These are phyloP conservation scores for Calocera cornea DNA, from an alignment of 768 basidiomycete genomes.

Conservation along the genomic window DNA sequence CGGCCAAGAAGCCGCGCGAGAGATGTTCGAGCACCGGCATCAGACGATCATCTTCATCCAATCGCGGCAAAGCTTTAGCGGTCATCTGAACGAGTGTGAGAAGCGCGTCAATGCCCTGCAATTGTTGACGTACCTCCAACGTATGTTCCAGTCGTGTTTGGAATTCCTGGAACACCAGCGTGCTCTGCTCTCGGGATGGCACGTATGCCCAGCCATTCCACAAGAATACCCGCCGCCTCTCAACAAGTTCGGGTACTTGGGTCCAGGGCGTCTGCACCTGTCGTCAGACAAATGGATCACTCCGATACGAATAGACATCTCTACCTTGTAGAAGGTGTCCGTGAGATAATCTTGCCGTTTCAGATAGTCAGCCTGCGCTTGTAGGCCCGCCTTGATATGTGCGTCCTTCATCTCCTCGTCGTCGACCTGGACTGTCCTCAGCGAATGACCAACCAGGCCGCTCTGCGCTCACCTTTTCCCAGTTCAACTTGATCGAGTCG, in stretches of 20 bases:
- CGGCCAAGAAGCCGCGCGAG: conserved; percentile 85
- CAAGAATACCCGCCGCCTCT: conserved; percentile 63
- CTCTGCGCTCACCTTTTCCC: conserved; percentile 20
- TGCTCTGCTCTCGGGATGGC: conserved; percentile 57
- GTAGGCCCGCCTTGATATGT: conserved; percentile 22
- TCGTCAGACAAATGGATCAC: not conserved
- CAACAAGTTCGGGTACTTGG: conserved; percentile 83
- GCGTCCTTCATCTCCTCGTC: conserved; percentile 37
- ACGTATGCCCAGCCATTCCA: conserved; percentile 82
- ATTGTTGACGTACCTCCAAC: conserved; percentile 46
- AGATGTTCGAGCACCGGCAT: conserved; percentile 81
- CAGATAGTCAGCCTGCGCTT: conserved; percentile 5
- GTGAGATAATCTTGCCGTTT: conserved; percentile 30
- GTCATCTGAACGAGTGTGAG: conserved; percentile 42
- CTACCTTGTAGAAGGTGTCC: conserved; percentile 70
- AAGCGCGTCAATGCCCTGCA: not conserved
- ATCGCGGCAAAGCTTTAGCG: conserved; percentile 68
- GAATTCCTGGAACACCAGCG: conserved; percentile 81
- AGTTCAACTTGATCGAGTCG: conserved; percentile 28
- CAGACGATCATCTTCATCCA: conserved; percentile 89
- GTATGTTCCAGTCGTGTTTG: conserved; percentile 53
- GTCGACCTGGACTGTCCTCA: conserved; percentile 35
- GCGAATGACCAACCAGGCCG: not conserved
- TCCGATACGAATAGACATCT: conserved; percentile 1
- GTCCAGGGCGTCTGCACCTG: conserved; percentile 82